Conservation (phyloP, 805 yeast genomes). For the Metschnikowia corniflorae region DNA sequence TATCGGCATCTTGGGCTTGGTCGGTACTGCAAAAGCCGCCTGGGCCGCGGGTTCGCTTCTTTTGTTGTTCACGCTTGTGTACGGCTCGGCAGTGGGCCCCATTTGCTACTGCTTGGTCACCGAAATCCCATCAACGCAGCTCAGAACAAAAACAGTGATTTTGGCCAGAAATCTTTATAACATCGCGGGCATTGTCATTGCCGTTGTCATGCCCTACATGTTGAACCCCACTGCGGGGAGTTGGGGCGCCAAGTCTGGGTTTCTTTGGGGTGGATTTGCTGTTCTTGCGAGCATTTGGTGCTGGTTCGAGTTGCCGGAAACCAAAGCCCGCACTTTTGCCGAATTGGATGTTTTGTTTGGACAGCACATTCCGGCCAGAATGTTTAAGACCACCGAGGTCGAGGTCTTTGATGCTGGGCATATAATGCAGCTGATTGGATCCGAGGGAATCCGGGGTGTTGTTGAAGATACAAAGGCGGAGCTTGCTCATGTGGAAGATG, state of each 20-base stretch:
- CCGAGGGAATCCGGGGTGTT: conserved; percentile 29
- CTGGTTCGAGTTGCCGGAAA: conserved; percentile 56
- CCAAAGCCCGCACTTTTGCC: conserved; percentile 53
- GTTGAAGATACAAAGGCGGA: conserved; percentile 22
- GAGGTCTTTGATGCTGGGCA: conserved; percentile 38
- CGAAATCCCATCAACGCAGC: conserved; percentile 33
- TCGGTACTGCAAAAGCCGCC: conserved; percentile 21
- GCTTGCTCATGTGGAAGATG: conserved; percentile 16
- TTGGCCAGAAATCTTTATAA: conserved; percentile 39
- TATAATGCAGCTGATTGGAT: conserved; percentile 34
- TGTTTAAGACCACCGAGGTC: conserved; percentile 38
- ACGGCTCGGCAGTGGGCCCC: conserved; percentile 28
- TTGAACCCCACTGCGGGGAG: conserved; percentile 45
- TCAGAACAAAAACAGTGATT: conserved; percentile 36
- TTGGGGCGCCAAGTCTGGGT: conserved; percentile 45
- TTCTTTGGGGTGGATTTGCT: conserved; percentile 43
- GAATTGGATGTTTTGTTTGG: conserved; percentile 56
- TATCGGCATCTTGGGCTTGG: conserved; percentile 42
- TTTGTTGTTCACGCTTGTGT: conserved; percentile 40
- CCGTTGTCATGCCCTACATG: conserved; percentile 38
- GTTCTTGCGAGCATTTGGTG: conserved; percentile 37
- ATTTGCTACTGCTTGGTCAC: conserved; percentile 38
- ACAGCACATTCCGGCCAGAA: conserved; percentile 38
- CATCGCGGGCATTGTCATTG: conserved; percentile 29
- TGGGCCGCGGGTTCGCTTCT: conserved; percentile 49